Conservation (phyloP, 73 alveolate genomes). For the Paramecium primaurelia region DNA sequence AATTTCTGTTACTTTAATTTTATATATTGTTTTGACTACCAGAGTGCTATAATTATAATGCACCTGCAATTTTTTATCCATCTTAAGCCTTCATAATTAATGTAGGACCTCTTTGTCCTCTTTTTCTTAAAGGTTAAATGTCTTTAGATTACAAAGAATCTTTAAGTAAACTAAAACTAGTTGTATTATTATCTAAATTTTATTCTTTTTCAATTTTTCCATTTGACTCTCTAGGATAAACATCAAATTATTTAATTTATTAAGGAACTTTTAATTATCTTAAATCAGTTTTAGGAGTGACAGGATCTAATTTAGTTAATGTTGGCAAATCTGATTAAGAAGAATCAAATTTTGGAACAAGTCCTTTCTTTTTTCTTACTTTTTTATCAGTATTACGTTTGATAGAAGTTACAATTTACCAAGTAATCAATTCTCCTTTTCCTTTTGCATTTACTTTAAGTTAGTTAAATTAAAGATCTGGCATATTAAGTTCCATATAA, state of each 20-base stretch:
- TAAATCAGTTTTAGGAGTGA: not conserved
- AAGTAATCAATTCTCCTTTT: conserved; percentile 62
- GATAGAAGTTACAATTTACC: not conserved
- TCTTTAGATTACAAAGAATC: not conserved
- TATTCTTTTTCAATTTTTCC: not conserved
- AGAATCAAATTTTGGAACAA: not conserved
- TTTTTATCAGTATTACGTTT: not conserved
- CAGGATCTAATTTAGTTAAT: not conserved
- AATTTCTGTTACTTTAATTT: not conserved
- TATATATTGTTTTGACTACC: not conserved
- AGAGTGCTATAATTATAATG: not conserved
- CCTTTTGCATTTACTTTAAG: conserved; percentile 60
- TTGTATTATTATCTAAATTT: not conserved
- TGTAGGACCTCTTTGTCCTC: conserved; percentile 15
- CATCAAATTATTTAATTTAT: not conserved
- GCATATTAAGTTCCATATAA: conserved; percentile 43
- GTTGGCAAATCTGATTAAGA: not conserved
- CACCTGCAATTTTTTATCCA: not conserved
- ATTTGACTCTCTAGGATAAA: not conserved
- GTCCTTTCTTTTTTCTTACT: conserved; percentile 12
- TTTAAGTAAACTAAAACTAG: not conserved
- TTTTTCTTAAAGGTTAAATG: not conserved
- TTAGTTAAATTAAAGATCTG: conserved; percentile 24
- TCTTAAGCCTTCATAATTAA: not conserved
- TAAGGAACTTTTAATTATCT: not conserved